Evolutionary conservation across 2,329 filamentous ascomycete genomes (phyloP).

Genomic region (Aureobasidium zeae): DNA sequence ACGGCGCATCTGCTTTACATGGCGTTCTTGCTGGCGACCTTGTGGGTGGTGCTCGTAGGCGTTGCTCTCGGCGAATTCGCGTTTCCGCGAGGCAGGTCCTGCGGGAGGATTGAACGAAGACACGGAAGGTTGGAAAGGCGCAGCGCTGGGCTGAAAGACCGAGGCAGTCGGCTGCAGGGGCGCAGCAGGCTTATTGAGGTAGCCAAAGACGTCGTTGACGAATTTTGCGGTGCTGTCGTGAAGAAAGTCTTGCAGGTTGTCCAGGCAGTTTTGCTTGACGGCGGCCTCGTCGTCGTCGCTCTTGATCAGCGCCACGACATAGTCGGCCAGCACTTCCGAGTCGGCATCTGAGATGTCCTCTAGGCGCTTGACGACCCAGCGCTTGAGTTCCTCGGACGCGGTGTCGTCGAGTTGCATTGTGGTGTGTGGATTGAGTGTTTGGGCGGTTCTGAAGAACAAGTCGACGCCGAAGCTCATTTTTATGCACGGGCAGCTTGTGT

Average conservation of each 20-base stretch:
- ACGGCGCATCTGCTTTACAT: slow-evolving; percentile 52
- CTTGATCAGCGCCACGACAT: slow-evolving; percentile 67
- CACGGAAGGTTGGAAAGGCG: slow-evolving; percentile 8
- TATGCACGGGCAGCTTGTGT: too few species aligned
- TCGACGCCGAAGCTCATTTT: too few species aligned
- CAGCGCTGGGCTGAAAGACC: slow-evolving; percentile 7
- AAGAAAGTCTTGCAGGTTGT: slow-evolving; percentile 67
- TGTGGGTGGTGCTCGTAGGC: slow-evolving; percentile 28
- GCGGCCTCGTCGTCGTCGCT: slow-evolving; percentile 57
- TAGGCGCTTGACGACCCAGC: slow-evolving; percentile 68
- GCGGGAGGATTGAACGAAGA: slow-evolving; percentile 21
- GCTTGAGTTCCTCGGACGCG: slow-evolving; percentile 53
- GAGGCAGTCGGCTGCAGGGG: slow-evolving; percentile 11
- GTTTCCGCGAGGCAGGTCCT: slow-evolving; percentile 41
- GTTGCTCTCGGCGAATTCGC: slow-evolving; percentile 45
- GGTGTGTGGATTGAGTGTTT: too few species aligned
- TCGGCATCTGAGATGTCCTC: slow-evolving; percentile 73
- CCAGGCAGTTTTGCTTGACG: slow-evolving; percentile 58
- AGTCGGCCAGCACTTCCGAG: slow-evolving; percentile 72
- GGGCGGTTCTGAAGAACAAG: too few species aligned
- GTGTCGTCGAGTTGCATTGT: slow-evolving; percentile 47
- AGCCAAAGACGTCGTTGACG: slow-evolving; percentile 61
- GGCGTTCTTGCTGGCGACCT: slow-evolving; percentile 32
- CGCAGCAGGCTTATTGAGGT: slow-evolving; percentile 45
- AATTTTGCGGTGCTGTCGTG: slow-evolving; percentile 52